Conservation (phyloP, 2,329 filamentous ascomycete species). For the Claviceps citrina region DNA sequence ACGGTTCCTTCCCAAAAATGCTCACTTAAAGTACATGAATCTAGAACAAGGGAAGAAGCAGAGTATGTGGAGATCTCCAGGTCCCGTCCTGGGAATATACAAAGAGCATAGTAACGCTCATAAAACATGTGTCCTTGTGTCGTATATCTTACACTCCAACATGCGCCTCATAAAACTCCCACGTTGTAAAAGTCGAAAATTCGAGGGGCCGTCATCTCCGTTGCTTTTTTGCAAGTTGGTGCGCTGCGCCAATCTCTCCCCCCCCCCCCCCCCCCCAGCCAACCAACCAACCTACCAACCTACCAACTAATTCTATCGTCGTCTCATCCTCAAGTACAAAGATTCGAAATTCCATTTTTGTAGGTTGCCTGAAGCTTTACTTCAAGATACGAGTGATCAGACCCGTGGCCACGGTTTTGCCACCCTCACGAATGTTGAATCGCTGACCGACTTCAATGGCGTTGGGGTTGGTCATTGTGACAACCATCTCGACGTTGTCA, state of each 20-base stretch:
- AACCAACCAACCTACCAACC: too few species aligned
- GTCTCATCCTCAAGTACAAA: background rate
- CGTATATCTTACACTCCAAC: conserved; percentile 5
- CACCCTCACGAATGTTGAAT: conserved; percentile 97
- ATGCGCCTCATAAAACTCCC: background rate
- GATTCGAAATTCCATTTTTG: background rate
- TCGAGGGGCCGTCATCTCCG: background rate
- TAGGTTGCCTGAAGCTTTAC: conserved; percentile 21
- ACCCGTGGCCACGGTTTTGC: conserved; percentile 73
- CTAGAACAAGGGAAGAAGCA: conserved; percentile 25
- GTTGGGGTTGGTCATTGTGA: conserved; percentile 69
- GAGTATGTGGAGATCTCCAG: conserved; percentile 26
- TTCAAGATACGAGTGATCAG: conserved; percentile 59
- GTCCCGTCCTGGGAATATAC: conserved; percentile 21
- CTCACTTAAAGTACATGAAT: conserved; percentile 22
- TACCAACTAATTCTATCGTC: too few species aligned
- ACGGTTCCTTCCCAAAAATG: conserved; percentile 15
- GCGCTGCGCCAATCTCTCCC: background rate
- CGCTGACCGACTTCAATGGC: conserved; percentile 85
- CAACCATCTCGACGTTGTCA: conserved; percentile 97
- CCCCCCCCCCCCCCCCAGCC: too few species aligned
- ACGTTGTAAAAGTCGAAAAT: conserved; percentile 6
- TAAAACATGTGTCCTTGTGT: conserved; percentile 11
- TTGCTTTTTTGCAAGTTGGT: background rate
- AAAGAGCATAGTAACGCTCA: conserved; percentile 18